Conservation (phyloP, 2,329 filamentous ascomycete species). For the Botrytis elliptica region DNA sequence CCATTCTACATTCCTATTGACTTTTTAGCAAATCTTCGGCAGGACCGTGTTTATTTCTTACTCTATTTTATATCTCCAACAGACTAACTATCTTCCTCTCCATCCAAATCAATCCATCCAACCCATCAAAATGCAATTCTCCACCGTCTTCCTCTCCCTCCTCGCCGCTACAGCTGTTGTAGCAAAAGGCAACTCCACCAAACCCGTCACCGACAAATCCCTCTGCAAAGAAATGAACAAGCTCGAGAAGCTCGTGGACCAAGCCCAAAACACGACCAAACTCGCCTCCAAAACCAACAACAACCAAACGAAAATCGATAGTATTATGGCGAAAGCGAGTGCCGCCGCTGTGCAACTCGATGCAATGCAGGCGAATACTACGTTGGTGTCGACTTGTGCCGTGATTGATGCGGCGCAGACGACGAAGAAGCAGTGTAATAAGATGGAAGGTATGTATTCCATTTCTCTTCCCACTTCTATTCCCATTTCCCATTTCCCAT, state of each 20-base stretch:
- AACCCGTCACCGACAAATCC: slow-evolving; percentile 35
- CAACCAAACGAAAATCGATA: slow-evolving; percentile 42
- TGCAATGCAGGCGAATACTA: slow-evolving; percentile 41
- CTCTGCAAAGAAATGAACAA: slow-evolving; percentile 40
- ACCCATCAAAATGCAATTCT: slow-evolving; percentile 29
- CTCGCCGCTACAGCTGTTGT: slow-evolving; percentile 30
- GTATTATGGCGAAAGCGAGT: slow-evolving; percentile 42
- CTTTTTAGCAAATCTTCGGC: slow-evolving; percentile 11
- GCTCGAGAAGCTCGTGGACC: slow-evolving; percentile 37
- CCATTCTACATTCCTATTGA: neutral
- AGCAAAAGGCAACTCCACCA: slow-evolving; percentile 38
- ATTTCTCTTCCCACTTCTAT: neutral
- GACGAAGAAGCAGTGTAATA: slow-evolving; percentile 22
- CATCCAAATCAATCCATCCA: slow-evolving; percentile 1
- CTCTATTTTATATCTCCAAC: neutral
- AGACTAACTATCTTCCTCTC: neutral
- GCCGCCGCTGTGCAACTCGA: slow-evolving; percentile 36
- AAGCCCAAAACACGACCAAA: slow-evolving; percentile 42
- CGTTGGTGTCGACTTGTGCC: slow-evolving; percentile 41
- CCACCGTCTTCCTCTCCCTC: slow-evolving; percentile 31
- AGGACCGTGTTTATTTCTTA: slow-evolving; percentile 4
- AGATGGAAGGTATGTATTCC: slow-evolving; percentile 11
- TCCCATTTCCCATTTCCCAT: too few relatives aligned
- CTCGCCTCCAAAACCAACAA: slow-evolving; percentile 40
- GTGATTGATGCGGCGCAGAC: slow-evolving; percentile 36